A percentile compares a stretch with the other conserved stretches of the same genome.
Evolutionary conservation across 2,329 filamentous ascomycete species (phyloP).

Genomic region (Aphanoascus verrucosus): DNA sequence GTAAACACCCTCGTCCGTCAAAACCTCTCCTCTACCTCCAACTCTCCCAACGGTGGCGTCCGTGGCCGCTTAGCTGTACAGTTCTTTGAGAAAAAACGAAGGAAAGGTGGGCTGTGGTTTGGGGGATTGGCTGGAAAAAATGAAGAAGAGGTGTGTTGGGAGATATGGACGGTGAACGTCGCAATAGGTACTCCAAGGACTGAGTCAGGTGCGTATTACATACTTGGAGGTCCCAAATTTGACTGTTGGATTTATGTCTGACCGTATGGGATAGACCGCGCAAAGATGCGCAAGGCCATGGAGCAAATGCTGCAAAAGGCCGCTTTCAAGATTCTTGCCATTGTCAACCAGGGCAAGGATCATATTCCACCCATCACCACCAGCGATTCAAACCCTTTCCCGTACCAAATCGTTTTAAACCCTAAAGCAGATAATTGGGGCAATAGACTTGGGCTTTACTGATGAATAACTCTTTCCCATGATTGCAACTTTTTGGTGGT

Average conservation of each 20-base stretch:
- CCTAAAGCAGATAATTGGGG: conserved; percentile 72
- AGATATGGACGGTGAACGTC: conserved; percentile 87
- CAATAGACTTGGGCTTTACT: conserved; percentile 66
- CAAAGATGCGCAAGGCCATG: conserved; percentile 83
- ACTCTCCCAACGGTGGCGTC: conserved; percentile 45
- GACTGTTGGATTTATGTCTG: neutral
- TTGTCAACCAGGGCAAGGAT: conserved; percentile 80
- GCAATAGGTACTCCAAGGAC: conserved; percentile 84
- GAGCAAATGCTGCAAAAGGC: conserved; percentile 78
- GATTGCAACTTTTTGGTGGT: neutral
- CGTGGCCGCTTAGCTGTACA: conserved; percentile 73
- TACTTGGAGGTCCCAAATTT: neutral
- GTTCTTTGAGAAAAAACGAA: conserved; percentile 86
- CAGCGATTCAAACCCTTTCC: conserved; percentile 83
- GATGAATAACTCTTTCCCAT: conserved; percentile 16
- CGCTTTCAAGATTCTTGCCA: conserved; percentile 78
- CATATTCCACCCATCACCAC: conserved; percentile 96
- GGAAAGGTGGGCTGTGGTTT: conserved; percentile 65
- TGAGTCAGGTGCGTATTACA: conserved; percentile 58
- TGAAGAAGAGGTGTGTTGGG: conserved; percentile 94
- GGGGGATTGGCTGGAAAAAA: conserved; percentile 41
- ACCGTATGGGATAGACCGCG: conserved; percentile 52
- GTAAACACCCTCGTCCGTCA: conserved; percentile 69
- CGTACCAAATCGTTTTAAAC: conserved; percentile 84
- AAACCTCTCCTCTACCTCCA: conserved; percentile 52